A percentile compares a stretch with the other conserved stretches of the same genome.
Evolutionary conservation across 805 yeast genomes (phyloP).

Genomic region (Hyphopichia homilentoma): DNA sequence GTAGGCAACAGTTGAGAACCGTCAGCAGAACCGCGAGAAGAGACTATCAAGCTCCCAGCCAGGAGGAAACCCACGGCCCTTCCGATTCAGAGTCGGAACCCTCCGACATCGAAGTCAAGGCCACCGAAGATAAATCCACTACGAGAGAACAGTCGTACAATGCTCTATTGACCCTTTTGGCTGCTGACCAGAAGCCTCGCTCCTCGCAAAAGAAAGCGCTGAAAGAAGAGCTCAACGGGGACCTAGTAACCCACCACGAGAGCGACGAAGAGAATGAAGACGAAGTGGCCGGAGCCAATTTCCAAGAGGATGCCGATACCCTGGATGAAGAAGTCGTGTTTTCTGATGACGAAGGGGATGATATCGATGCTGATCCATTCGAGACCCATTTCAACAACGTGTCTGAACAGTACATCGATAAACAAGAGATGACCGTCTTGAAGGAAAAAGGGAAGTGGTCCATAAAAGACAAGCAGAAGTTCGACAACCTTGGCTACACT

Average conservation of each 20-base stretch:
- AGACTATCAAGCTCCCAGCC: constrained; percentile 9
- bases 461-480: constrained; percentile 12
- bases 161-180: constrained; percentile 62
- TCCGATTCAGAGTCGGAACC: constrained; percentile 5
- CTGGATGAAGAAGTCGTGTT: constrained; percentile 21
- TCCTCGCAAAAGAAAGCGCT: constrained; percentile 6
- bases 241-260: too few relatives aligned
- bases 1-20: constrained; percentile 59
- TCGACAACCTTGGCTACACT: constrained; percentile 20
- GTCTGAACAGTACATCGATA: constrained; percentile 32
- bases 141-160: constrained; percentile 64
- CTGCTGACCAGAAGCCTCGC: constrained; percentile 39
- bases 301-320: constrained; percentile 19
- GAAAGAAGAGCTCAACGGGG: constrained; percentile 8
- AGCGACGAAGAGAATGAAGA: constrained; percentile 23
- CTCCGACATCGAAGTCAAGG: constrained; percentile 13
- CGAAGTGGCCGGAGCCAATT: constrained; percentile 30
- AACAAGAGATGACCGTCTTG: constrained; percentile 16
- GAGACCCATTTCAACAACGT: constrained; percentile 67
- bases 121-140: constrained; percentile 23
- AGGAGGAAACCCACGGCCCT: not conserved
- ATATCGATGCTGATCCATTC: constrained; percentile 60
- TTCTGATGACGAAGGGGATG: constrained; percentile 33
- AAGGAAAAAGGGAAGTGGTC: constrained; percentile 26
- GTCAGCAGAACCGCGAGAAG: constrained; percentile 55